Conservation (phyloP, 2,329 filamentous ascomycete species). For the Fusarium falciforme region DNA sequence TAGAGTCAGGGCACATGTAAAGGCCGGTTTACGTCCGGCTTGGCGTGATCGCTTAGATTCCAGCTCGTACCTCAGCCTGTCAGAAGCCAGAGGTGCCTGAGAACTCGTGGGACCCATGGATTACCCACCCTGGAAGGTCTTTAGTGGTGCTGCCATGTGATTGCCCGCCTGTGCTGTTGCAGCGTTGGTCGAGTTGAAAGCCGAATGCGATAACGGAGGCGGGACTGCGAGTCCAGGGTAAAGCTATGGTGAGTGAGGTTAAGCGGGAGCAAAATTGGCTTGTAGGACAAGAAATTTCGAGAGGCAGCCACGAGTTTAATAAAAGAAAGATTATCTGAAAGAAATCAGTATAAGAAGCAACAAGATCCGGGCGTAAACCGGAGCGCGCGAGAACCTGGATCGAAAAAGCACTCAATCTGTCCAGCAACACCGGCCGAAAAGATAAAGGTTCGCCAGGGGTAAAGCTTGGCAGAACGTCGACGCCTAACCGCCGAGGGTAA, state of each 20-base stretch:
- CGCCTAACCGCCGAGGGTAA: not conserved
- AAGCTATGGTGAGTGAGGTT: not conserved
- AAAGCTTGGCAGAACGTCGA: not conserved
- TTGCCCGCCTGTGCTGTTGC: not conserved
- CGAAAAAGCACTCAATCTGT: not conserved
- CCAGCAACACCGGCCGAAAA: not conserved
- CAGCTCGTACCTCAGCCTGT: not conserved
- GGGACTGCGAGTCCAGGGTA: not conserved
- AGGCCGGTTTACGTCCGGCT: not conserved
- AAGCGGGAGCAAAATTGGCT: not conserved
- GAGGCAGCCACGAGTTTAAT: not conserved
- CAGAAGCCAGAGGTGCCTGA: not conserved
- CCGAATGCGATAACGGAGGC: not conserved
- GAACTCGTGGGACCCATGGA: not conserved
- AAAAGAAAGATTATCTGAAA: not conserved
- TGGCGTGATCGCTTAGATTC: not conserved
- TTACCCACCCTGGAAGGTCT: not conserved
- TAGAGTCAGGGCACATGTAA: not conserved
- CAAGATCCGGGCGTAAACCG: not conserved
- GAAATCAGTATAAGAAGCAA: not conserved
- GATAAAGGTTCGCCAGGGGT: not conserved
- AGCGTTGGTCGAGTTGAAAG: not conserved
- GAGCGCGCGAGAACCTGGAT: not conserved
- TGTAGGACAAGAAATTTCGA: not conserved
- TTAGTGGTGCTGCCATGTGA: not conserved